Base-by-base conservation (phyloP, 1,139 yeast genomes). In the Geotrichum carabidarum region DNA sequence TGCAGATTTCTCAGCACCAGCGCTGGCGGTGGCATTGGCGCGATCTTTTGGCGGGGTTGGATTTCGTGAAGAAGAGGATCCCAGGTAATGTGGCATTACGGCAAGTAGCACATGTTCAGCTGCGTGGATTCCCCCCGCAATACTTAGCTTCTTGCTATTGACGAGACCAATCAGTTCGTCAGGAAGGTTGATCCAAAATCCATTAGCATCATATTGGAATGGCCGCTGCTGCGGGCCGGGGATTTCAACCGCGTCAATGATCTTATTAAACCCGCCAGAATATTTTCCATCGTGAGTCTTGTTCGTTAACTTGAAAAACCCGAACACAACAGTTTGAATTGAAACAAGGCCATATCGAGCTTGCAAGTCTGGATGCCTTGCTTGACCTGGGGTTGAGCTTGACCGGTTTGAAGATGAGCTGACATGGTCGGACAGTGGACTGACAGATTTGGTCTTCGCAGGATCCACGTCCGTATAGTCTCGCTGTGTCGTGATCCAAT, bases 391-490 rank as follows among this genome's bases (percentile, higher is more conserved):
- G 3, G 3, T 22, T 22, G 27, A 22, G 5, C 5, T 22, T 22
- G 27, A 22, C 27, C 27, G 27, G 27, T 5, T 22, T 22, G 27
- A 22, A 22, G 5, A 3, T 5, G 27, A 22, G 27, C 27, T 22
- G 8, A 38, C 8, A 6, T 22, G 9, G 9, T 18, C 41, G 6
- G 38, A 8, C 7, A 47, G 36, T 7, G 30, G 18, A 3, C 17
- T 18, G 32, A 47, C 44, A 15, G 9, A 4, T 31, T 86, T 90
- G 50, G 85, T 84, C 63, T 84, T 85, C 32, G 77, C 69, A 0
- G 99, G 97, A 67, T 94, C 98, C 11, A 91, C 85, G 68, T 93
- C 95, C 0, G 96, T 88, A 62, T 78, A 93, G 68, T 94, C 99
- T 54, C 99, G 74, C 65, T 93, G 98, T 51, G 79, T 78, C 0